Base-by-base conservation (phyloP, 257 asterid species). In the Solanum neorickii region DNA sequence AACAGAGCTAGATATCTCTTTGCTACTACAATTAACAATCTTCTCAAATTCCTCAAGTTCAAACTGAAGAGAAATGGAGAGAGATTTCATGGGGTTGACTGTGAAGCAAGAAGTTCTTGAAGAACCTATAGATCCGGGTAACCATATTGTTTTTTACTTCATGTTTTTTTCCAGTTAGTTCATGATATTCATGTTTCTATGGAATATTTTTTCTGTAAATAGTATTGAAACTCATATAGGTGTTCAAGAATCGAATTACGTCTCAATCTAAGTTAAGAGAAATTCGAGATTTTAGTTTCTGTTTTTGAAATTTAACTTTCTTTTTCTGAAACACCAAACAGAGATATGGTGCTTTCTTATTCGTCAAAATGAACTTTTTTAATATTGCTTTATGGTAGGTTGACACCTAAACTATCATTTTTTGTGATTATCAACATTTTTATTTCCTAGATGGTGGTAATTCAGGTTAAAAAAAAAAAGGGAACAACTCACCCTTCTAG, bases 11-110 rank as follows among this genome's bases (percentile, higher is more conserved):
- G 16, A n/a, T 42, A 23, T 77, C 35, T 77, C 35, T 12, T 21
- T 12, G 12, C 29, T 21, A 42, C 10, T 35, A 37, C 29, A 18
- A 27, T 20, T 73, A 42, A n/a, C 7, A 44, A 74, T 74, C 52
- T 73, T 62, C 69, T 13, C 8, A 27, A 78, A 42, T 27, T 47
- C 46, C 44, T 82, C 20, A 49, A 82, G 44, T 49, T 49, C 69
- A 15, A 47, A 80, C 25, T 80, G 42, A 47, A 78, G 21, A 89
- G 85, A 52, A 44, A 94, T 94, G 97, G 97, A 94, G 90, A 92
- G 94, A 87, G 96, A 94, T 89, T 94, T 94, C 92, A 92, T 94
- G 98, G 96, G 96, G 23, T 89, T 94, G 94, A 41, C 68, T n/a
- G 91, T 94, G 87, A 94, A 94, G 92, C 92, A 90, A 80, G 98